Base-by-base conservation (phyloP, 148 eudicot genomes). In the Bassia scoparia region DNA sequence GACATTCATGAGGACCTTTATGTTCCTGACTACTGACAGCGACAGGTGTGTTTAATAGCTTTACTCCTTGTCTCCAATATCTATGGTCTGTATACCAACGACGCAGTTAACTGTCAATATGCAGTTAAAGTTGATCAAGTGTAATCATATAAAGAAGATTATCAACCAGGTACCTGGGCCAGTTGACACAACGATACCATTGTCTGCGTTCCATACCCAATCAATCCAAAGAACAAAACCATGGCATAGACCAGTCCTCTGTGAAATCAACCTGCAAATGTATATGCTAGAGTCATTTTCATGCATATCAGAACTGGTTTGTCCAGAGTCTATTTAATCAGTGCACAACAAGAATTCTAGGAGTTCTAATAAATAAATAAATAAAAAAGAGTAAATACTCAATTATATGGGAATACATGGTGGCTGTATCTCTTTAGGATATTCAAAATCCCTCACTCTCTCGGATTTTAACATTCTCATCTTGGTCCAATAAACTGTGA, bases 201-300 rank as follows among this genome's bases (percentile, higher is more conserved):
- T 78, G 27, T 85, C 85, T 7, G 70, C 65, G 67, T 87, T 88
- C 87, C 89, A 71, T 53, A 90, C 85, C 97, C 97, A 93, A 79
- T 93, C 97, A 63, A 93, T 93, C 98, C 98, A 93, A 76, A 93
- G 83, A 38, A 81, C 97, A 76, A 90, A 87, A 26, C 95, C 98
- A 81, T 93, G 95, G 83, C 97, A 93, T 56, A 71, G 80, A 44
- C 98, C 98, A 43, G 79, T 35, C 69, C 69, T 79, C 54, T 24
- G 59, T 84, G 74, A 93, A 84, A 50, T 84, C 77, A 78, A 89
- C 82, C 98, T 93, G 84, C 63, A 81, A 48, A 69, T 73, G 27
- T 31, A 58, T 50, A 31, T 35, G 55, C 27, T 56, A 56, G n/a
- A 62, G 29, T 34, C 65, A 38, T 59, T 18, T 37, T 29, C 21